Percentiles rank a stretch among this genome's conserved stretches.
These are phyloP conservation scores for Pyrus hybrid DNA, from an alignment of 331 rosid genomes.

Conservation along the genomic window DNA sequence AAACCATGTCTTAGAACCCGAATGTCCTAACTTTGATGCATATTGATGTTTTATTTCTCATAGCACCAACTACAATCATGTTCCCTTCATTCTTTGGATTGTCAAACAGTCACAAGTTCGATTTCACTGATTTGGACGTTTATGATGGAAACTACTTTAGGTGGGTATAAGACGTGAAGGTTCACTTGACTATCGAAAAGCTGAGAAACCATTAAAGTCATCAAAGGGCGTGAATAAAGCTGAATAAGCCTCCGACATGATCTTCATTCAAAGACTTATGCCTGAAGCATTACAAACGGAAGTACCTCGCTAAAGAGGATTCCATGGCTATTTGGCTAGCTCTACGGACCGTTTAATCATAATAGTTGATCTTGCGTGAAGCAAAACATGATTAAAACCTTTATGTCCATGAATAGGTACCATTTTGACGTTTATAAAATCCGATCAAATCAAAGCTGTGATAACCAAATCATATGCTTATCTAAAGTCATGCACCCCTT, in stretches of 20 bases:
- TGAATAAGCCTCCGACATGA: not conserved
- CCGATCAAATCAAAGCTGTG: no score
- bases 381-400: not conserved
- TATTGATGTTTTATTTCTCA: not conserved
- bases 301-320: not conserved
- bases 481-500: accelerated
- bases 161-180: not conserved
- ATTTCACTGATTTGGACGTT: not conserved
- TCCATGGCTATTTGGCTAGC: not conserved
- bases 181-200: not conserved
- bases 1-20: not conserved
- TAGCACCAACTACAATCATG: not conserved
- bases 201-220: no score
- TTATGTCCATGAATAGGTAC: not conserved
- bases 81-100: not conserved
- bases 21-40: not conserved
- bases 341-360: not conserved
- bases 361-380: no score
- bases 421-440: no score
- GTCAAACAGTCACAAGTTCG: not conserved
- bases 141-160: no score
- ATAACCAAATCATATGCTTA: no score
- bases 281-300: not conserved
- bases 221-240: not conserved
- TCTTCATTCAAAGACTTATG: not conserved